Percentiles rank a stretch among this genome's conserved stretches.
phyloP scores from a whole-genome alignment of 2,329 filamentous ascomycete species.

The Tolypocladium amazonense region DNA sequence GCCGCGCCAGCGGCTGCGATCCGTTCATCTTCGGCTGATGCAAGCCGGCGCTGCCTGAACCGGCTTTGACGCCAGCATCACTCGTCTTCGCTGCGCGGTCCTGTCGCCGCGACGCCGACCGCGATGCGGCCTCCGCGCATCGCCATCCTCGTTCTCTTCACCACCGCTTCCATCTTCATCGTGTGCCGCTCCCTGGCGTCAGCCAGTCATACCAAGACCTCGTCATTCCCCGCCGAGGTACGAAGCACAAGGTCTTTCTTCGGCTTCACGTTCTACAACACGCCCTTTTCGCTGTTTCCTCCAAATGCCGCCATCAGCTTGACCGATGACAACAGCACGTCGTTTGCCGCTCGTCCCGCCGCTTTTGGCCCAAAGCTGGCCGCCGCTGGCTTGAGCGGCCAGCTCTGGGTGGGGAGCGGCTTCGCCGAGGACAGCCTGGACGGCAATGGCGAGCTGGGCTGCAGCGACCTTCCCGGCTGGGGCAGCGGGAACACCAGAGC shows the following conservation, averaged over 20 bases:
- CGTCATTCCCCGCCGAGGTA: constrained; percentile 11
- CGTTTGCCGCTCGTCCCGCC: constrained; percentile 86
- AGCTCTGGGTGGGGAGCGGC: constrained; percentile 86
- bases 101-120: constrained; percentile 1
- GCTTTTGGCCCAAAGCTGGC: constrained; percentile 81
- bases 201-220: constrained; percentile 14
- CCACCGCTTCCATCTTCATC: constrained; percentile 42
- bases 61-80: constrained; percentile 3
- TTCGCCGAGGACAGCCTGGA: constrained; percentile 71
- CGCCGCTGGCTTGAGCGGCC: constrained; percentile 67
- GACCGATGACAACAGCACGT: constrained; percentile 96
- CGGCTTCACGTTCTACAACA: constrained; percentile 56
- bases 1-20: not conserved
- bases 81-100: not conserved
- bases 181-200: constrained; percentile 41
- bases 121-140: constrained; percentile 45
- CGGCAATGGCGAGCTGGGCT: constrained; percentile 79
- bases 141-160: constrained; percentile 42
- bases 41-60: constrained; percentile 1
- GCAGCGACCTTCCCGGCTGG: constrained; percentile 91
- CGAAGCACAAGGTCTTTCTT: constrained; percentile 16
- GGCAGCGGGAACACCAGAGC: constrained; percentile 46
- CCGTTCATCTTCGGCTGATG: not conserved
- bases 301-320: constrained; percentile 93
- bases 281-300: constrained; percentile 81